phyloP scores from a whole-genome alignment of 805 yeast genomes.

The Metschnikowia hibisci region DNA sequence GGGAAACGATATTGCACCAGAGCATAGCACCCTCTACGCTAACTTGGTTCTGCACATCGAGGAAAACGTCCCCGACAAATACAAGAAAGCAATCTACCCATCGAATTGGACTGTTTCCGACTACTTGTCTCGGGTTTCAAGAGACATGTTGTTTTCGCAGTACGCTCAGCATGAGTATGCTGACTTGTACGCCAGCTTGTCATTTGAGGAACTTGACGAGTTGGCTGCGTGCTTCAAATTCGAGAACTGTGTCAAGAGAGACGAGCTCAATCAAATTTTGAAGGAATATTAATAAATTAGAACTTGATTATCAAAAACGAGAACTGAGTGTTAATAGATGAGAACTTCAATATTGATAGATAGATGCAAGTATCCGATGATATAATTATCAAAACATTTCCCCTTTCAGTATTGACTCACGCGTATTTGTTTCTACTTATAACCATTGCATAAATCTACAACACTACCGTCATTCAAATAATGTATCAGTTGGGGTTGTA shows the following conservation, averaged over 20 bases:
- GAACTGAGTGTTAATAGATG: no score
- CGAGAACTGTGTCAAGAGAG: slow-evolving; percentile 42
- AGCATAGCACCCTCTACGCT: slow-evolving; percentile 34
- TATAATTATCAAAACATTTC: no score
- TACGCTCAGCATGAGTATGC: slow-evolving; percentile 45
- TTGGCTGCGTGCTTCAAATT: slow-evolving; percentile 49
- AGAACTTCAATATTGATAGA: no score
- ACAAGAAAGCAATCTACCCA: slow-evolving; percentile 41
- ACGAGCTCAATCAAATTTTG: slow-evolving; percentile 36
- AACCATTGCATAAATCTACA: not conserved
- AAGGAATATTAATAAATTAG: slow-evolving; percentile 19
- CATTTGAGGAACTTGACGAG: slow-evolving; percentile 46
- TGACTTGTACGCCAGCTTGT: slow-evolving; percentile 38
- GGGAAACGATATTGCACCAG: slow-evolving; percentile 46
- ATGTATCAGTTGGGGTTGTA: no score
- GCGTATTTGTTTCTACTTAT: no score
- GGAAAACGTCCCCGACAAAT: slow-evolving; percentile 38
- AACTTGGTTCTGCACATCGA: slow-evolving; percentile 35
- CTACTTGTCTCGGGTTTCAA: slow-evolving; percentile 36
- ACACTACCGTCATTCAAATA: no score
- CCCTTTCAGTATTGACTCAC: no score
- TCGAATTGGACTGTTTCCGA: slow-evolving; percentile 34
- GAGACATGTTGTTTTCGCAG: slow-evolving; percentile 44
- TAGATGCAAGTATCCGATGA: no score
- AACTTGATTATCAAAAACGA: not conserved